Percentiles rank a stretch among this genome's conserved stretches.
Evolutionary conservation across 1,284 basidiomycete species (phyloP).

Genomic region (Paramarasmius palmivorus): DNA sequence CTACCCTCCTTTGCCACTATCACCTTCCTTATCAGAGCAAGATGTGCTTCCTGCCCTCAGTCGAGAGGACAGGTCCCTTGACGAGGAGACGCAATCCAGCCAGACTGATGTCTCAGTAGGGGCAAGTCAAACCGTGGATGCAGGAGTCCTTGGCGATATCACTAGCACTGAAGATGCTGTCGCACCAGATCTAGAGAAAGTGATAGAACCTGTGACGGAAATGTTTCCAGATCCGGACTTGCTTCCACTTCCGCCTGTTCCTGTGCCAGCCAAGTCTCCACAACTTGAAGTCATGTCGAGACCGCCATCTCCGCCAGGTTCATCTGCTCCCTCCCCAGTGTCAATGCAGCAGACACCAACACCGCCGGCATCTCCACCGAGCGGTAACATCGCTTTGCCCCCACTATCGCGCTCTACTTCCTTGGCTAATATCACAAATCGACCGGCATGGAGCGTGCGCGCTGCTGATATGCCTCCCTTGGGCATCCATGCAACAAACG

Average conservation of each 20-base stretch:
- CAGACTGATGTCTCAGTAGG: too few species aligned
- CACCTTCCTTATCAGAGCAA: too few species aligned
- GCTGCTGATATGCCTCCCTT: slow-evolving; percentile 23
- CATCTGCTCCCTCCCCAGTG: background rate
- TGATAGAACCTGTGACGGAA: background rate
- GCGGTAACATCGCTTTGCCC: background rate
- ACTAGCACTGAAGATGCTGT: background rate
- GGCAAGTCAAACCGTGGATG: background rate
- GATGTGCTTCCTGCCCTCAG: too few species aligned
- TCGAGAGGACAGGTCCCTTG: too few species aligned
- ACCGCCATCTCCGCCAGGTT: background rate
- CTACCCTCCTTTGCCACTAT: too few species aligned
- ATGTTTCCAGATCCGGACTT: slow-evolving; percentile 15
- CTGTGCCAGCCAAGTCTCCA: background rate
- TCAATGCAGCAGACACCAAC: slow-evolving; percentile 11
- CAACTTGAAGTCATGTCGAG: background rate
- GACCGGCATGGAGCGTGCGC: slow-evolving; percentile 23
- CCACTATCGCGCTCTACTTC: background rate
- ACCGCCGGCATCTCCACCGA: slow-evolving; percentile 12
- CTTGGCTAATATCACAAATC: slow-evolving; percentile 1
- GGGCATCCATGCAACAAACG: slow-evolving; percentile 13
- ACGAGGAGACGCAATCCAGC: too few species aligned
- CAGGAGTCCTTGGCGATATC: background rate
- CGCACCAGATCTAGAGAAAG: too few species aligned
- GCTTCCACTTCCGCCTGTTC: slow-evolving; percentile 9